A percentile compares a stretch with the other conserved stretches of the same genome.
phyloP scores from a whole-genome alignment of 1,284 basidiomycete genomes.

The Trametes polyzona region DNA sequence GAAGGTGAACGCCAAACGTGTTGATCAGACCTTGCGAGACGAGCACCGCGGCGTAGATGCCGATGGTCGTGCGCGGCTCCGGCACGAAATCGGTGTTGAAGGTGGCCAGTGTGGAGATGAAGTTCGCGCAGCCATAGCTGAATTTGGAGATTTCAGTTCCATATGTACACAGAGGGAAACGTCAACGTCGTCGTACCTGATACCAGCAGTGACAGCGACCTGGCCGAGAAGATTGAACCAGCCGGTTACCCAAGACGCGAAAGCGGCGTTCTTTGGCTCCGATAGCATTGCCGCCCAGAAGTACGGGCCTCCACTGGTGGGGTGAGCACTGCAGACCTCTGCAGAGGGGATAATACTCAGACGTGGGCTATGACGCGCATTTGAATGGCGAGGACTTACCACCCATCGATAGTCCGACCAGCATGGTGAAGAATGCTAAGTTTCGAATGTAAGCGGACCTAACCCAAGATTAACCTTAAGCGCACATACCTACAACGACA shows the following conservation, averaged over 20 bases:
- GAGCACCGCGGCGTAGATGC: slow-evolving; percentile 74
- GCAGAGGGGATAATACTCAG: background rate
- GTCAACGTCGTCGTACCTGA: slow-evolving; percentile 46
- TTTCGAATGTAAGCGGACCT: no score
- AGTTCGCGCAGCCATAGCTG: slow-evolving; percentile 71
- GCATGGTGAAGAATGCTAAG: slow-evolving; percentile 67
- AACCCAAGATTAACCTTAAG: no score
- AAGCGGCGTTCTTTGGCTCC: slow-evolving; percentile 52
- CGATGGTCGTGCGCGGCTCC: slow-evolving; percentile 62
- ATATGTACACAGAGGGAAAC: background rate
- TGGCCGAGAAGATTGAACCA: slow-evolving; percentile 81
- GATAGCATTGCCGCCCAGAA: slow-evolving; percentile 79
- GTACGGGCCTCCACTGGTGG: slow-evolving; percentile 76
- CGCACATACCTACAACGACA: slow-evolving; percentile 57
- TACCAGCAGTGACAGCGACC: slow-evolving; percentile 77
- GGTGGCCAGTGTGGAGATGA: slow-evolving; percentile 66
- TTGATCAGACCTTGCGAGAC: slow-evolving; percentile 71
- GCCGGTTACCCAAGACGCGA: slow-evolving; percentile 72
- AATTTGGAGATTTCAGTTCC: background rate
- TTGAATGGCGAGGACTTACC: slow-evolving; percentile 42
- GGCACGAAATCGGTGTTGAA: slow-evolving; percentile 62
- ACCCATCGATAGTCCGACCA: slow-evolving; percentile 72
- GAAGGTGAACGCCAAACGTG: slow-evolving; percentile 68
- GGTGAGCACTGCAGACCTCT: slow-evolving; percentile 76
- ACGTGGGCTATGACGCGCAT: background rate